phyloP scores from a whole-genome alignment of 225 moss, liverwort and hornwort genomes.

The Antitrichia curtipendula region DNA sequence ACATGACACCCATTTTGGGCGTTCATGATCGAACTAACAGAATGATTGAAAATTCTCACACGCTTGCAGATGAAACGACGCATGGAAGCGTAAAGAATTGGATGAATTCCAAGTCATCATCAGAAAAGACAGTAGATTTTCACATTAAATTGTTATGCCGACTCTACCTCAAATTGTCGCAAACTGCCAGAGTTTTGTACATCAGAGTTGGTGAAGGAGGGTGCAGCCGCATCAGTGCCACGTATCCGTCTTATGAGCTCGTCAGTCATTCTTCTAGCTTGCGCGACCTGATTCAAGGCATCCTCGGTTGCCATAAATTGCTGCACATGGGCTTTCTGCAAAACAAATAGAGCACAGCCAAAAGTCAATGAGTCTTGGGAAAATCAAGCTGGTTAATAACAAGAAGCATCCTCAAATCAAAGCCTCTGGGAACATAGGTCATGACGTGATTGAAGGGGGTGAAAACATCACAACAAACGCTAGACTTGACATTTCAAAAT shows the following conservation, averaged over 20 bases:
- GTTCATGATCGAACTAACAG: neutral
- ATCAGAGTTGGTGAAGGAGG: slow-evolving; percentile 23
- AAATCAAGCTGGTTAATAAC: neutral
- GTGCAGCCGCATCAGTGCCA: slow-evolving; percentile 41
- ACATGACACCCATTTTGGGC: neutral
- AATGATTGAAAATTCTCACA: neutral
- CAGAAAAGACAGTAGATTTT: neutral
- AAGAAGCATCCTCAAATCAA: neutral
- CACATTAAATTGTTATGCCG: neutral
- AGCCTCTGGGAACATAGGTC: neutral
- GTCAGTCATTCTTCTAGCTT: slow-evolving; percentile 61
- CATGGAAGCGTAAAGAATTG: neutral
- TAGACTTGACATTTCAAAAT: neutral
- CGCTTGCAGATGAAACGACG: neutral
- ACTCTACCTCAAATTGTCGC: slow-evolving; percentile 65
- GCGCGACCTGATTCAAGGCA: slow-evolving; percentile 69
- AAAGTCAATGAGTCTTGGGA: neutral
- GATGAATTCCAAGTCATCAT: neutral
- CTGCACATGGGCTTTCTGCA: slow-evolving; percentile 97
- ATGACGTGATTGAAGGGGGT: neutral
- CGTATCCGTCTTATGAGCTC: slow-evolving; percentile 57
- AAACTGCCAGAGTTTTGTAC: slow-evolving; percentile 54
- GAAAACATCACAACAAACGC: neutral
- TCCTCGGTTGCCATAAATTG: slow-evolving; percentile 98
- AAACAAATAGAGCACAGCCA: neutral